phyloP scores from a whole-genome alignment of 1,284 basidiomycete genomes.

The Pyrrhoderma noxium region DNA sequence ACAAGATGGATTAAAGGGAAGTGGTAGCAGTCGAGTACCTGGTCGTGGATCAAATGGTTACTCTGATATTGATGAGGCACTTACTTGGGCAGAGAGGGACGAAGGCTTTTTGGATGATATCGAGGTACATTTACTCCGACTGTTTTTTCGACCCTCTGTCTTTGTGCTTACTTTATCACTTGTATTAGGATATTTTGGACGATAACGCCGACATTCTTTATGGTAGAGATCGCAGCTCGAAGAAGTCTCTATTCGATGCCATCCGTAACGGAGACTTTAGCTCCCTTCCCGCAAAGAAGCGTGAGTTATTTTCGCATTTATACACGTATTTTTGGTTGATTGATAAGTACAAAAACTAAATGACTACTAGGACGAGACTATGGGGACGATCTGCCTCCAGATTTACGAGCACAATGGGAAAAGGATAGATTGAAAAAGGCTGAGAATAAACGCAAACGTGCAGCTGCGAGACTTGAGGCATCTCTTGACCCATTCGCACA shows the following conservation, averaged over 20 bases:
- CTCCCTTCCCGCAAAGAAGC: constrained; percentile 28
- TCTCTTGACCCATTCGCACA: constrained; percentile 47
- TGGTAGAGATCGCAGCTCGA: constrained; percentile 39
- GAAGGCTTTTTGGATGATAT: constrained; percentile 59
- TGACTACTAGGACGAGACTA: constrained; percentile 58
- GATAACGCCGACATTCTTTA: constrained; percentile 35
- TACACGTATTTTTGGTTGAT: not conserved
- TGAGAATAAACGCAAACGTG: constrained; percentile 60
- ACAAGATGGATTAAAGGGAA: constrained; percentile 20
- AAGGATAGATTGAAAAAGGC: constrained; percentile 80
- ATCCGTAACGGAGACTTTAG: constrained; percentile 56
- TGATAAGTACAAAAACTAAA: constrained; percentile 28
- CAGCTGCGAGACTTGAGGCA: constrained; percentile 44
- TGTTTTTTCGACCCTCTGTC: not conserved
- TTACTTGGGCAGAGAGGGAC: constrained; percentile 54
- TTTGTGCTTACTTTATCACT: not conserved
- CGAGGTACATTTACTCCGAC: constrained; percentile 38
- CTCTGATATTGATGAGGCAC: constrained; percentile 4
- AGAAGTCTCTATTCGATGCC: constrained; percentile 56
- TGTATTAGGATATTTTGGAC: constrained; percentile 38
- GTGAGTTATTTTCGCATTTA: constrained; percentile 5
- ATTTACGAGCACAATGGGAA: constrained; percentile 71
- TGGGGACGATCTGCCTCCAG: constrained; percentile 45
- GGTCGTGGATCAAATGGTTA: not conserved
- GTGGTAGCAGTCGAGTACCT: not conserved